These are phyloP conservation scores for Saturnispora sekii DNA, from an alignment of 805 yeast genomes.

Conservation along the genomic window DNA sequence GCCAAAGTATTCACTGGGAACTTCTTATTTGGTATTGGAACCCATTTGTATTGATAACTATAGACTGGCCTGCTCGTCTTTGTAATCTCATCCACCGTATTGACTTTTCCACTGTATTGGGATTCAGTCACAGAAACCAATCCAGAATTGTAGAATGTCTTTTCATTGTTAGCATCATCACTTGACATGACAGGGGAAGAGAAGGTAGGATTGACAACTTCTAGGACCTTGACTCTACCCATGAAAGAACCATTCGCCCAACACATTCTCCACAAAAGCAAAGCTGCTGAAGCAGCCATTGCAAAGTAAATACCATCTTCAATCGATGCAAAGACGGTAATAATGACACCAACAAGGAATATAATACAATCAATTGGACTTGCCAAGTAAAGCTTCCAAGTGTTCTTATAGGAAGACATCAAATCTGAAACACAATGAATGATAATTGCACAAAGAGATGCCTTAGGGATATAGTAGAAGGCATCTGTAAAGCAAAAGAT, in stretches of 20 bases:
- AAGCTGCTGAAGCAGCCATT: conserved; percentile 71
- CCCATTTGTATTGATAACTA: conserved; percentile 41
- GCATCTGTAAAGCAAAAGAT: conserved; percentile 75
- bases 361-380: conserved; percentile 68
- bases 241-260: conserved; percentile 76
- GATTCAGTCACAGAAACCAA: conserved; percentile 9
- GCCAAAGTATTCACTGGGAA: neutral
- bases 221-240: conserved; percentile 67
- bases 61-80: conserved; percentile 2
- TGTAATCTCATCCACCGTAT: conserved; percentile 3
- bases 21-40: conserved; percentile 40
- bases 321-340: conserved; percentile 69
- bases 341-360: conserved; percentile 60
- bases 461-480: conserved; percentile 85
- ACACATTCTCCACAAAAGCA: conserved; percentile 62
- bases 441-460: conserved; percentile 77
- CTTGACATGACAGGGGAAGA: neutral
- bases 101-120: conserved; percentile 2
- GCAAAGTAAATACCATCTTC: conserved; percentile 91
- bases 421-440: conserved; percentile 91
- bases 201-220: conserved; percentile 54
- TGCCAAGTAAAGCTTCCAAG: conserved; percentile 61
- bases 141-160: conserved; percentile 9
- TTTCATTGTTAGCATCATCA: conserved; percentile 1
- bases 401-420: conserved; percentile 56